These are phyloP conservation scores for Rhodotorula mucilaginosa DNA, from an alignment of 1,284 basidiomycete species.

Conservation along the genomic window DNA sequence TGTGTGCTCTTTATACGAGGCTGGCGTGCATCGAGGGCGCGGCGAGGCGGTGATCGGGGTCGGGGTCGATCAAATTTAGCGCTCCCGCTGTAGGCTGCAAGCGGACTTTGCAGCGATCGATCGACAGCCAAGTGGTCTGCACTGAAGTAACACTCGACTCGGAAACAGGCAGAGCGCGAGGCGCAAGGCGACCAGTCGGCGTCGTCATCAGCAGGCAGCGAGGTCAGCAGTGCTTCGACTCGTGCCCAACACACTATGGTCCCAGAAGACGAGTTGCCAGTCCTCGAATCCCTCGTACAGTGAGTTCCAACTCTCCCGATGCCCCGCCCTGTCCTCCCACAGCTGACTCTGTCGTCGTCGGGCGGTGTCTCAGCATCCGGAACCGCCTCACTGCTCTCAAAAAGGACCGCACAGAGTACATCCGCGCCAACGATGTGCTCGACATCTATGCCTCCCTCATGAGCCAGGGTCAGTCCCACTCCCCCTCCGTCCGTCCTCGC, in stretches of 20 bases:
- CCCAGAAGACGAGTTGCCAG: slow-evolving; percentile 66
- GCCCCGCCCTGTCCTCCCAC: background rate
- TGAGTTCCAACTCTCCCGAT: slow-evolving; percentile 50
- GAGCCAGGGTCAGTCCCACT: slow-evolving; percentile 69
- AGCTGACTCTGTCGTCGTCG: slow-evolving; percentile 33
- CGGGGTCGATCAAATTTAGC: too few relatives aligned
- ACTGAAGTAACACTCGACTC: too few relatives aligned
- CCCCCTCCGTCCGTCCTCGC: too few relatives aligned
- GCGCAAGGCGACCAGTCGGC: too few relatives aligned
- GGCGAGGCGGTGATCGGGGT: background rate
- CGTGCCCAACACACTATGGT: slow-evolving; percentile 15
- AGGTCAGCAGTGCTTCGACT: background rate
- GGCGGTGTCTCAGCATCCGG: slow-evolving; percentile 66
- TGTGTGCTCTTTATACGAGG: background rate
- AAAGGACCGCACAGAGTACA: slow-evolving; percentile 55
- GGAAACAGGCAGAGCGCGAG: background rate
- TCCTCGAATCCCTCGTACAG: slow-evolving; percentile 94
- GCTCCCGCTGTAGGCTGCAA: too few relatives aligned
- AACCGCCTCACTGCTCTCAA: slow-evolving; percentile 65
- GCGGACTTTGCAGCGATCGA: too few relatives aligned
- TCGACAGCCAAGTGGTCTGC: too few relatives aligned
- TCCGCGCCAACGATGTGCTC: slow-evolving; percentile 74
- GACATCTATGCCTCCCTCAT: slow-evolving; percentile 89
- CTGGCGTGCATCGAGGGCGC: background rate
- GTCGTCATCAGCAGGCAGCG: background rate